Conservation (phyloP, 805 yeast species). For the Metschnikowia anglica region DNA sequence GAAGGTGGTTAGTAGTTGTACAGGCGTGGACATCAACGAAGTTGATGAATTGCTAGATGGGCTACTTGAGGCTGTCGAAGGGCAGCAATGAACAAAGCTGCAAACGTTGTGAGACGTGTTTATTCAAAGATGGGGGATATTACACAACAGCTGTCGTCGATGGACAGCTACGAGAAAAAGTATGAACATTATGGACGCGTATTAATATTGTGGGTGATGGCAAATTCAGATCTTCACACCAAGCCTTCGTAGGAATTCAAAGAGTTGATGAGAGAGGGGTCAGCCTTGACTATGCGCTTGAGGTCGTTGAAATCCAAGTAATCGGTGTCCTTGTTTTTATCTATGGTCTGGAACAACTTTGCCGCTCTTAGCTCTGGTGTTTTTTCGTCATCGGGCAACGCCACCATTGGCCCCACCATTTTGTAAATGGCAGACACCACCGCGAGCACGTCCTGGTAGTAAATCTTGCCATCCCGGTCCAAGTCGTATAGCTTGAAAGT, state of each 20-base stretch:
- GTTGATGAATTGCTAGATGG: conserved; percentile 84
- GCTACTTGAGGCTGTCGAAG: conserved; percentile 84
- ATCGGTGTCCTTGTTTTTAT: conserved; percentile 65
- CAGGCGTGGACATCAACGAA: conserved; percentile 77
- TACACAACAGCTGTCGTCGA: too few relatives aligned
- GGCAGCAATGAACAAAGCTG: conserved; percentile 37
- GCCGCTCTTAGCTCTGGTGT: conserved; percentile 87
- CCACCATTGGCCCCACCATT: conserved; percentile 95
- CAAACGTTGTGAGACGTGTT: too few relatives aligned
- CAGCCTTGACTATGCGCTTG: conserved; percentile 73
- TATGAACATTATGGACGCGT: conserved; percentile 75
- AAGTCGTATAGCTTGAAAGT: conserved; percentile 85
- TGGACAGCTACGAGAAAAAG: conserved; percentile 54
- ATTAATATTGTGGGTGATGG: conserved; percentile 72
- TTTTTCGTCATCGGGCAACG: conserved; percentile 80
- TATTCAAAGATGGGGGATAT: too few relatives aligned
- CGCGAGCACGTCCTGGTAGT: conserved; percentile 73
- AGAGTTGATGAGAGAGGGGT: conserved; percentile 73
- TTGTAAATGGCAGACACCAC: conserved; percentile 84
- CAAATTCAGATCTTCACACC: conserved; percentile 46
- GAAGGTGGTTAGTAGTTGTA: conserved; percentile 83
- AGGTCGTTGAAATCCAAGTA: conserved; percentile 78
- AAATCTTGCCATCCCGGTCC: conserved; percentile 72
- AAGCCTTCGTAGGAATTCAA: conserved; percentile 78
- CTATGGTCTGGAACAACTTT: conserved; percentile 74